phyloP scores from a whole-genome alignment of 1,284 basidiomycete genomes.

The Papiliotrema nemorosa region DNA sequence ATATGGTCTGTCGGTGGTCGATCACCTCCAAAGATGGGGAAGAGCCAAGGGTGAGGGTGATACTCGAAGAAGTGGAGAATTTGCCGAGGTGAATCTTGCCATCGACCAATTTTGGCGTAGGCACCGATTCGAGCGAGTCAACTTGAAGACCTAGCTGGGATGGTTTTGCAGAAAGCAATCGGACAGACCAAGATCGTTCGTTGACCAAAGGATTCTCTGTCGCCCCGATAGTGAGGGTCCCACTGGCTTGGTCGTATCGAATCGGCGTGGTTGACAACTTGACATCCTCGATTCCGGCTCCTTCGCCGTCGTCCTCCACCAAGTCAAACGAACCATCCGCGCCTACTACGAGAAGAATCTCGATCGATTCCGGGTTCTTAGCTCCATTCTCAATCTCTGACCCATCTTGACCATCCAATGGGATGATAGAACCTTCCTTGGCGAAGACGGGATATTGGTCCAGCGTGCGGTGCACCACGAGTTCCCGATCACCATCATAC shows the following conservation, averaged over 20 bases:
- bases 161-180: not conserved
- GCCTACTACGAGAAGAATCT: conserved; percentile 10
- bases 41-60: not conserved
- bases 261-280: conserved; percentile 6
- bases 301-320: conserved; percentile 8
- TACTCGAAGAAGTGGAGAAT: conserved; percentile 1
- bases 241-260: conserved; percentile 3
- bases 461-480: conserved; percentile 8
- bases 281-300: conserved; percentile 5
- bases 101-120: not conserved
- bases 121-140: not conserved
- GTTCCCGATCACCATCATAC: conserved; percentile 15
- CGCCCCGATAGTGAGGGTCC: conserved; percentile 3
- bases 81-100: not conserved
- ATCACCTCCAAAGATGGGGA: not conserved
- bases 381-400: conserved; percentile 9
- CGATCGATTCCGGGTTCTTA: conserved; percentile 6
- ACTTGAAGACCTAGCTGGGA: not conserved
- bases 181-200: conserved; percentile 3
- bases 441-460: conserved; percentile 14
- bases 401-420: conserved; percentile 7
- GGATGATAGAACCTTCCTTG: conserved; percentile 14
- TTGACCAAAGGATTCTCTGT: not conserved
- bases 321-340: conserved; percentile 7
- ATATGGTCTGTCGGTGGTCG: conserved; percentile 7